Base-by-base conservation (phyloP, 2,329 filamentous ascomycete genomes). In the Ophioceras dolichostomum region DNA sequence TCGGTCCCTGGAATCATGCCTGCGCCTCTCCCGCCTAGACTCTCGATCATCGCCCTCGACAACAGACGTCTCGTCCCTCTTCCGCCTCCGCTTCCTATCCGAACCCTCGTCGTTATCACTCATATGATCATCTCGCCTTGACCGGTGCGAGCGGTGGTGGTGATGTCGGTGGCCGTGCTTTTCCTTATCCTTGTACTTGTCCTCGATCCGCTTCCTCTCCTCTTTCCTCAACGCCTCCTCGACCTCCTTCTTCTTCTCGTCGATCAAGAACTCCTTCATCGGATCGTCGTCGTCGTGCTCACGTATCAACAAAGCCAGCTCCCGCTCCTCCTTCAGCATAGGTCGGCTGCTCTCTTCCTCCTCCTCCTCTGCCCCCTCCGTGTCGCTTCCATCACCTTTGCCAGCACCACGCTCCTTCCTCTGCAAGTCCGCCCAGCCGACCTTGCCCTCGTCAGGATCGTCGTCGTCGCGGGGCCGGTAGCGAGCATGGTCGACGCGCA, bases 261-360 rank as follows among this genome's bases (percentile, higher is more conserved):
- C 75, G 36, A 95, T 77, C 45, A 96, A 55, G 49, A 84, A 95
- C 27, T 76, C 77, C 60, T 94, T 95, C 91, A 98, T 98, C 0
- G 91, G 91, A 56, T 98, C 91, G 43, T 96, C 89, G 18, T 95
- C 88, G 46, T 96, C 91, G 45, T 93, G 82, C 13, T 89, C 79
- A 38, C 73, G 64, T 37, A 93, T 76, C 39, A 96, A 57, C 32
- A 76, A 70, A 36, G 76, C 75, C 35, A 96, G 60, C 54, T 96
- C 88, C 39, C 67, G 64, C 61, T 96, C 88, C 53, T 95, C 88
- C 42, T 76, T 81, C 10, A 94, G 58, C 63, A 83, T 58, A 2
- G 80, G 79, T 40, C 83, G 63, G 45, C 61, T 58, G 42, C 62
- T 55, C 37, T 63, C 60, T 27, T 51, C 49, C 40, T 64, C 62